These are phyloP conservation scores for Aureobasidium mangrovei DNA, from an alignment of 2,329 filamentous ascomycete genomes.

Conservation along the genomic window DNA sequence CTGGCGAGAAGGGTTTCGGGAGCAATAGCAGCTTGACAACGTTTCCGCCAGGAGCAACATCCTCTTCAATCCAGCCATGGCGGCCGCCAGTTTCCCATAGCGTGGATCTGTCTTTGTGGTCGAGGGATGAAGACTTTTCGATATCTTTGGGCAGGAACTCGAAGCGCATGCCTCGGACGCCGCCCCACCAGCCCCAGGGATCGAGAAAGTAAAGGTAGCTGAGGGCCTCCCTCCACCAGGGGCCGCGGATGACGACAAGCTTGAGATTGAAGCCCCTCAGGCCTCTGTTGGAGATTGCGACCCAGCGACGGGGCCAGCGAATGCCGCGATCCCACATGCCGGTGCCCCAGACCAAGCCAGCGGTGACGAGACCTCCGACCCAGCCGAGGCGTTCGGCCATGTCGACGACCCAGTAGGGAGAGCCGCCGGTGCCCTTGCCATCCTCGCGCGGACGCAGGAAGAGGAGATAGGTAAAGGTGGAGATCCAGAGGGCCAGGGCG, in stretches of 20 bases:
- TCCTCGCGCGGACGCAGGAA: constrained; percentile 96
- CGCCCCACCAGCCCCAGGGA: constrained; percentile 24
- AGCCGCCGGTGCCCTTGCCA: constrained; percentile 81
- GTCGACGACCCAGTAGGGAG: constrained; percentile 93
- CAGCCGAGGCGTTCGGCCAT: constrained; percentile 84
- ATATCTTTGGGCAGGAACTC: constrained; percentile 32
- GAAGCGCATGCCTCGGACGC: constrained; percentile 27
- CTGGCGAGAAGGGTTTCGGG: constrained; percentile 89
- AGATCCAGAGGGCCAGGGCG: constrained; percentile 69
- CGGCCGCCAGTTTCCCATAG: constrained; percentile 26
- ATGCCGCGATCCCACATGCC: constrained; percentile 95
- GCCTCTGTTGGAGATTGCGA: constrained; percentile 80
- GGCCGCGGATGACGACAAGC: constrained; percentile 75
- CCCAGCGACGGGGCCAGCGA: constrained; percentile 87
- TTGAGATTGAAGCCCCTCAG: constrained; percentile 92
- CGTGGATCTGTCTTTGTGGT: constrained; percentile 42
- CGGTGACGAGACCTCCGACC: constrained; percentile 81
- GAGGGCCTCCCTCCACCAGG: constrained; percentile 72
- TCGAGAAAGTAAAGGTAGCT: constrained; percentile 34
- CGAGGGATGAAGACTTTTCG: constrained; percentile 33
- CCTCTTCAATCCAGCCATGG: constrained; percentile 66
- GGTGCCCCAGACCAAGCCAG: constrained; percentile 81
- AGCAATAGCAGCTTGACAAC: constrained; percentile 83
- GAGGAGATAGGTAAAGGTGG: constrained; percentile 78
- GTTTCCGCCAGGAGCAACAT: constrained; percentile 81